Base-by-base conservation (phyloP, 2,329 filamentous ascomycete species). In the Mariannaea sp. region DNA sequence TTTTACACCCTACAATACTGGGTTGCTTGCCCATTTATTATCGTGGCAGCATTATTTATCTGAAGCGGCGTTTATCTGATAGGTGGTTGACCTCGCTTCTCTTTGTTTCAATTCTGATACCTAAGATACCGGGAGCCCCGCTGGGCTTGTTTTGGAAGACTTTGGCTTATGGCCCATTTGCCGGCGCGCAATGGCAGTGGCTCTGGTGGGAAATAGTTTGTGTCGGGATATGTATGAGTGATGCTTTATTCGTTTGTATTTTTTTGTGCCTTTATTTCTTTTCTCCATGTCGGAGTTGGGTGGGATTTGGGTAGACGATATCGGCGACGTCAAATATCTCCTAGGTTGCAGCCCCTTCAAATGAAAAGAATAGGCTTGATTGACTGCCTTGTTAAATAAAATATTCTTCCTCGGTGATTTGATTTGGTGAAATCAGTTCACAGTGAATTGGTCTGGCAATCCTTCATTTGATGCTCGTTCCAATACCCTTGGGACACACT, bases 261-360 rank as follows among this genome's bases (percentile, higher is more conserved):
- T 44, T 44, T 40, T 30, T 51, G 40, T 32, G 7, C 44, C 35
- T 43, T 39, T 56, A 38, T 56, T 48, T 30, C 20, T 42, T 38
- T 39, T 38, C 38, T 39, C 13, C 16, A 41, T 40, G 40, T 32
- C 33, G 58, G 42, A 55, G 49, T 51, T 38, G 17, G 51, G 41
- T 14, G 46, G 62, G 62, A 59, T 51, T 61, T 55, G 46, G 55
- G 42, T 65, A 65, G 62, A 65, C 57, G 53, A 65, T 61, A 64
- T 50, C 59, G 62, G 62, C 62, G 49, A 65, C 62, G 58, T 59
- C 54, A 49, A n/a, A 58, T 49, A 61, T 55, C 33, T 30, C 47
- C 36, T 49, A 39, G n/a, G 40, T 35, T 16, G 42, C 35, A 44
- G 44, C 38, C 9, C 12, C 29, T 26, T 39, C 38, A 39, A 39